Conservation (phyloP, 768 basidiomycete genomes). For the Lentinula guzmanii region DNA sequence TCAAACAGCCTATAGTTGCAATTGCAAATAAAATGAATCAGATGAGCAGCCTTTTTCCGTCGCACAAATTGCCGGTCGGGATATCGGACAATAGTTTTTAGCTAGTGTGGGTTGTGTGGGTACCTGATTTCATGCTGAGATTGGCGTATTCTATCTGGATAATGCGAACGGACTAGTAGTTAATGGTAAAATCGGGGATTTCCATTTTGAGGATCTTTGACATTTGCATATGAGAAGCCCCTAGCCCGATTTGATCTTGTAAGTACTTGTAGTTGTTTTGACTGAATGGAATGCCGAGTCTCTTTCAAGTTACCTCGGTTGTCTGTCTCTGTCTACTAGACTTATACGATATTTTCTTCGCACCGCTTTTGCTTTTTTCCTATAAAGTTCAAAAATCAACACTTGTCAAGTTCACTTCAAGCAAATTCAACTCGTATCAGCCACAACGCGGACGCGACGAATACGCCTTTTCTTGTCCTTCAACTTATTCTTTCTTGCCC, state of each 20-base stretch:
- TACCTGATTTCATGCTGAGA: conserved; percentile 4
- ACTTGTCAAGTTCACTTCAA: conserved; percentile 3
- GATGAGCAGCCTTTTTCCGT: background rate
- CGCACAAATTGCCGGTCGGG: background rate
- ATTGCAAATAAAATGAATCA: background rate
- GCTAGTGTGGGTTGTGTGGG: background rate
- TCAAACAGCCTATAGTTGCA: background rate
- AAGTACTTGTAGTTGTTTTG: background rate
- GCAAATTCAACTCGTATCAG: background rate
- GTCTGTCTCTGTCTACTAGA: conserved; percentile 1
- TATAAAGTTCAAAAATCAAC: background rate
- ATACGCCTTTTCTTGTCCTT: background rate
- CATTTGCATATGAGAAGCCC: background rate
- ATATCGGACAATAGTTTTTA: background rate
- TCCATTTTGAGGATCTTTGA: background rate
- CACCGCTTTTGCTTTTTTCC: conserved; percentile 26
- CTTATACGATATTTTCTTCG: conserved; percentile 24
- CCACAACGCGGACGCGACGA: background rate
- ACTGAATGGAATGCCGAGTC: background rate
- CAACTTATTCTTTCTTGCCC: background rate
- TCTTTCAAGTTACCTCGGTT: background rate
- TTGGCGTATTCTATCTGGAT: conserved; percentile 4
- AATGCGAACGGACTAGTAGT: background rate
- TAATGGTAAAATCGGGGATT: background rate
- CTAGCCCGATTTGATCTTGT: background rate